Evolutionary conservation across 768 basidiomycete species (phyloP).

Genomic region (Steccherinum ochraceum): DNA sequence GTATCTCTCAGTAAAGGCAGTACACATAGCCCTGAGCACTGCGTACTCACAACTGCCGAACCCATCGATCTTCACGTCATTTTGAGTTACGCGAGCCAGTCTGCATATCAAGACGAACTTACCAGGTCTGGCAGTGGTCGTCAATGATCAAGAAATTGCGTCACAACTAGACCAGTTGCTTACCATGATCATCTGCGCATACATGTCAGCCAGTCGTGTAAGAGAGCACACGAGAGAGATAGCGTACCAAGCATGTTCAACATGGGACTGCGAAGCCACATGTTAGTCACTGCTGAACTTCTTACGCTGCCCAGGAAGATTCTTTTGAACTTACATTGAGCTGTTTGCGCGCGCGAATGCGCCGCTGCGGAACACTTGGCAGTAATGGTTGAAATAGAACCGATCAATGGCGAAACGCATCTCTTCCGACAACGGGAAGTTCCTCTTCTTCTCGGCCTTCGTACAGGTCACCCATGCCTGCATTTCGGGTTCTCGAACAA

Average conservation of each 20-base stretch:
- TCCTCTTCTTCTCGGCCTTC: conserved; percentile 53
- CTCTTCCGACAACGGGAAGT: conserved; percentile 58
- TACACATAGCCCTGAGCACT: too few relatives aligned
- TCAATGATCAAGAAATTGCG: conserved; percentile 2
- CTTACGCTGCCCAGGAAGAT: too few relatives aligned
- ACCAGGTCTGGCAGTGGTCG: conserved; percentile 35
- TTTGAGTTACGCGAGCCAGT: not conserved
- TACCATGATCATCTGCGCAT: conserved; percentile 73
- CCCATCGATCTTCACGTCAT: conserved; percentile 56
- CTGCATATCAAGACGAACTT: conserved; percentile 12
- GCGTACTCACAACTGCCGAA: conserved; percentile 74
- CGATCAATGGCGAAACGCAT: conserved; percentile 75
- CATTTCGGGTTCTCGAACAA: conserved; percentile 84
- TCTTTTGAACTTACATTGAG: conserved; percentile 59
- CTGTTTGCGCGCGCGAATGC: conserved; percentile 90
- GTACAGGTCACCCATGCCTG: conserved; percentile 73
- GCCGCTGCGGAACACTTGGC: conserved; percentile 75
- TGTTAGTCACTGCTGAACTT: conserved; percentile 36
- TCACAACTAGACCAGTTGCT: conserved; percentile 18
- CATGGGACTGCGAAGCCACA: conserved; percentile 70
- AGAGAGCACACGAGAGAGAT: not conserved
- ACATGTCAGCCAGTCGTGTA: not conserved
- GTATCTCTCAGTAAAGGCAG: too few relatives aligned
- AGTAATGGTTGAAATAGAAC: conserved; percentile 90
- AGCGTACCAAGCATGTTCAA: conserved; percentile 74